Percentiles rank a stretch among this genome's conserved stretches.
These are phyloP conservation scores for Fraxinus albicans DNA, from an alignment of 305 asterid genomes.

Conservation along the genomic window DNA sequence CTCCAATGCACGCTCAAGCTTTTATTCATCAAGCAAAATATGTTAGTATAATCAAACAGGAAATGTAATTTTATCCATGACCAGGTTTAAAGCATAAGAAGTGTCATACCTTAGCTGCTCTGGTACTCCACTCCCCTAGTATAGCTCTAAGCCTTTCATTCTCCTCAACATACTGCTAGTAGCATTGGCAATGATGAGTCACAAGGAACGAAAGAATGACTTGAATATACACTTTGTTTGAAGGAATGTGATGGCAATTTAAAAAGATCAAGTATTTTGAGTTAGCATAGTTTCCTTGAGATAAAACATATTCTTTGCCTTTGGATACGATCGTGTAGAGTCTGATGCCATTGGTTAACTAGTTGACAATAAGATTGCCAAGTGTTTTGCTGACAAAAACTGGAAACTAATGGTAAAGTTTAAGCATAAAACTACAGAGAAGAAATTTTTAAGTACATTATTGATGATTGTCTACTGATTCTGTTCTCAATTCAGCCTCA, in stretches of 20 bases:
- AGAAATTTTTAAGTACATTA: neutral
- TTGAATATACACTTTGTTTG: neutral
- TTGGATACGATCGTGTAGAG: neutral
- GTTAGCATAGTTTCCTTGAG: neutral
- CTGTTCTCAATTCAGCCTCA: neutral
- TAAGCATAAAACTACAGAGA: neutral
- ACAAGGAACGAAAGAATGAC: conserved; percentile 4
- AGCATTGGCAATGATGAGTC: conserved; percentile 15
- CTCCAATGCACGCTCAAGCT: conserved; percentile 96
- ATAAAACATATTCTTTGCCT: neutral
- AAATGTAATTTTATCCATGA: neutral
- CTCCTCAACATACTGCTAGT: conserved; percentile 86
- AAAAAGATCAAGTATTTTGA: neutral
- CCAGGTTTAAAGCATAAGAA: neutral
- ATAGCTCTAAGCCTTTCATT: conserved; percentile 94
- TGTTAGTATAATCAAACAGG: conserved; percentile 17
- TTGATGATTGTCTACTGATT: neutral
- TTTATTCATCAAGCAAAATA: conserved; percentile 29
- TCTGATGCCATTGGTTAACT: neutral
- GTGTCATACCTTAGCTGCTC: conserved; percentile 83
- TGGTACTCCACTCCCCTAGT: conserved; percentile 93
- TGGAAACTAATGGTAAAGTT: neutral
- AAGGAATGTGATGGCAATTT: neutral
- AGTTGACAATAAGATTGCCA: neutral
- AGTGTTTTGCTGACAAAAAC: neutral